These are phyloP conservation scores for Cercospora canescens DNA, from an alignment of 2,329 filamentous ascomycete genomes.

Conservation along the genomic window DNA sequence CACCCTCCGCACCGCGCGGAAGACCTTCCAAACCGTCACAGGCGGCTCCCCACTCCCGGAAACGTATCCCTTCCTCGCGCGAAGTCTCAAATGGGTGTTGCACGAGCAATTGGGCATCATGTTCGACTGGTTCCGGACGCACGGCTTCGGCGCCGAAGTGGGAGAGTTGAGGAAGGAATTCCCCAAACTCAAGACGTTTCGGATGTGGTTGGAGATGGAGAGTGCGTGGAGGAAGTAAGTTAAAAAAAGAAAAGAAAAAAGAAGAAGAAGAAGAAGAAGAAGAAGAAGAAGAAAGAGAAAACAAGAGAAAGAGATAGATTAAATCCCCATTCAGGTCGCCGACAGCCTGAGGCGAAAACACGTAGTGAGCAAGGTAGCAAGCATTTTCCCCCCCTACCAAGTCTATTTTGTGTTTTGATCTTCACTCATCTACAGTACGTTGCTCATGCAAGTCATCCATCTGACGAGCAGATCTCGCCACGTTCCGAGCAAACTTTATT, in stretches of 20 bases:
- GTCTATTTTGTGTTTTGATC: not conserved
- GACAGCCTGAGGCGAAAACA: not conserved
- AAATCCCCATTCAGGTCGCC: not conserved
- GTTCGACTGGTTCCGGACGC: conserved; percentile 50
- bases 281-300: too few species aligned
- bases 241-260: too few species aligned
- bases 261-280: too few species aligned
- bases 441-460: too few species aligned
- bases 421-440: not conserved
- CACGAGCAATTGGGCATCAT: conserved; percentile 36
- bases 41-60: conserved; percentile 48
- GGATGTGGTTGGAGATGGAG: conserved; percentile 50
- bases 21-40: conserved; percentile 49
- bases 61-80: conserved; percentile 45
- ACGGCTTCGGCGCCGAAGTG: conserved; percentile 52
- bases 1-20: conserved; percentile 47
- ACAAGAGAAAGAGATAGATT: not conserved
- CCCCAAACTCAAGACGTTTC: conserved; percentile 48
- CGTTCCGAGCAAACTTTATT: not conserved
- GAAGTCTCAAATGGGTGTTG: conserved; percentile 43
- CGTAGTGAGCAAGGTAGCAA: too few species aligned
- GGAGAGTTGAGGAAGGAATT: conserved; percentile 43
- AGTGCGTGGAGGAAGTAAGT: conserved; percentile 45
- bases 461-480: not conserved
- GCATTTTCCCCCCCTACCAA: not conserved